A percentile compares a stretch with the other conserved stretches of the same genome.
These are phyloP conservation scores for Escallonia rubra DNA, from an alignment of 129 eudicot genomes.

Conservation along the genomic window DNA sequence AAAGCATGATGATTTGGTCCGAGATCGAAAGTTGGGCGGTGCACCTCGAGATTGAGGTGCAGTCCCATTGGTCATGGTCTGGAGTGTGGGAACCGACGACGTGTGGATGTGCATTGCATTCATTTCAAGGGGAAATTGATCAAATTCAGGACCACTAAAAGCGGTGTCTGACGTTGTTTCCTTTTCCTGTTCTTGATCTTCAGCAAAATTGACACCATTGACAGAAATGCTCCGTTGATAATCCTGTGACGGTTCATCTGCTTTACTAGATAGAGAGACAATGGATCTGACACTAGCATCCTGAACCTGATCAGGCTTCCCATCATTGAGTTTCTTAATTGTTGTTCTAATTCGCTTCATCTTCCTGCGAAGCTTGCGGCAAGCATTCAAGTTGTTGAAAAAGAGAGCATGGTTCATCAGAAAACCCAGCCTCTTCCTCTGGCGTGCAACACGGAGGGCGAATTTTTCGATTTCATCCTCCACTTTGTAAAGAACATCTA, in stretches of 20 bases:
- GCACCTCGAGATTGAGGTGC: background rate
- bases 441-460: constrained; percentile 19
- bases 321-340: background rate
- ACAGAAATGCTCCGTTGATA: constrained; percentile 1
- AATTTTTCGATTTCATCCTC: constrained; percentile 37
- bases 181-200: background rate
- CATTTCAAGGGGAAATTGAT: background rate
- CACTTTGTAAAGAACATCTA: constrained; percentile 22
- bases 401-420: constrained; percentile 25
- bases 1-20: background rate
- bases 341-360: constrained; percentile 6
- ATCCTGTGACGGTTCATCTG: background rate
- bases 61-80: constrained; percentile 14
- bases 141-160: background rate
- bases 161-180: background rate
- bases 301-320: background rate
- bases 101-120: background rate
- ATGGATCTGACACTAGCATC: background rate
- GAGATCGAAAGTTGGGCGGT: constrained; percentile 9
- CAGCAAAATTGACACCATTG: background rate
- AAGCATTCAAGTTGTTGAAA: constrained; percentile 35
- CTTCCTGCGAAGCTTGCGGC: constrained; percentile 28
- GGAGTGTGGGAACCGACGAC: constrained; percentile 16
- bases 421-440: constrained; percentile 30
- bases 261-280: background rate